Base-by-base conservation (phyloP, 108 stramenopile species). In the Asterionellopsis glacialis region DNA sequence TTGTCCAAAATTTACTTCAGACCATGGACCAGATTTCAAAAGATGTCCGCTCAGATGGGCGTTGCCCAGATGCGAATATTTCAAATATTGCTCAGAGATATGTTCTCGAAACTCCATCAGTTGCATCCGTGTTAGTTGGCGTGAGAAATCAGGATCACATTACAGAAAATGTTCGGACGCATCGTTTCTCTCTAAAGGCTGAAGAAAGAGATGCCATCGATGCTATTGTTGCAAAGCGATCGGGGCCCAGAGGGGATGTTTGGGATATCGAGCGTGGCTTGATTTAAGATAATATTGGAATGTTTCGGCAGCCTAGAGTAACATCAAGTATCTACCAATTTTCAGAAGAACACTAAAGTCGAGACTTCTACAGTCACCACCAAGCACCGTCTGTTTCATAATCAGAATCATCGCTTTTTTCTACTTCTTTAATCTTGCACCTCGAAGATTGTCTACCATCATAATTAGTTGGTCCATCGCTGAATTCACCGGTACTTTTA, bases 251-350 rank as follows among this genome's bases (percentile, higher is more conserved):
- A 40, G 74, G 79, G 13, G 81, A 82, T 49, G 81, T 82, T 0
- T 82, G 81, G 81, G 75, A 82, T 44, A 68, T 77, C 33, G 81
- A 82, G 62, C 52, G 81, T 25, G 81, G 81, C 13, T 51, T 41
- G n/a, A 21, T 48, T 48, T 48, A 9, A 21, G 33, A 33, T 5
- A 33, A 7, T 33, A 33, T 33, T 33, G 7, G 2, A 7, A 33
- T 33, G 7, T 33, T 33, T 33, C 7, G 2, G 33, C 33, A 33
- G 33, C 33, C 33, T 33, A 33, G 2, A 33, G 7, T 33, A 33
- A 33, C 7, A 5, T 7, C 33, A 33, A 33, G 33, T 33, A 5
- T 33, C 7, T 33, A 33, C 7, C 33, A 5, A 33, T 5, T 7
- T 7, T 33, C 33, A 33, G 7, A 5, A 5, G 2, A 5, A 33